Base-by-base conservation (phyloP, 2,329 filamentous ascomycete genomes). In the Aspergillus calidoustus region DNA sequence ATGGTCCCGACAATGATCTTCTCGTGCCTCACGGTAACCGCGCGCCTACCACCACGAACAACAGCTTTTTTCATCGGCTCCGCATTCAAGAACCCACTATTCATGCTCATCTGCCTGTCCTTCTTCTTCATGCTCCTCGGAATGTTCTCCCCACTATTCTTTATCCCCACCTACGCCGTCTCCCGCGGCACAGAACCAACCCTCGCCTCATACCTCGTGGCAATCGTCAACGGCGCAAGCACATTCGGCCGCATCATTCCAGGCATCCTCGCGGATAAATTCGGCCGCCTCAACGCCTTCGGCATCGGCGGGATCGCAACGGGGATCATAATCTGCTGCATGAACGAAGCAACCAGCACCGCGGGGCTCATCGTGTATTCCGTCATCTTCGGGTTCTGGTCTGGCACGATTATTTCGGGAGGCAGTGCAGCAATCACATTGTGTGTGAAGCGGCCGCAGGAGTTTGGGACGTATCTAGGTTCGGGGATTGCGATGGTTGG, bases 1-100 rank as follows among this genome's bases (percentile, higher is more conserved):
- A 80, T 84, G 60, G 59, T 84, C 3, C 79, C 78, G 0, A 59
- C 82, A 6, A 64, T 84, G 31, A 44, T 70, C 5, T 79, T 85
- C 57, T 73, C 81, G 0, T 71, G 67, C 44, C 8, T 79, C 0
- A 64, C 57, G 0, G 57, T 72, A 7, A 64, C 52, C 1, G 31
- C 59, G 8, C 65, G 69, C 2, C 57, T 68, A 0, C 68, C 69
- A 2, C 67, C 69, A 8, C 54, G 64, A 3, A 58, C 47, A 28
- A 59, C 56, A 1, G 48, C 19, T 1, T 57, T 64, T 25, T 64
- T 59, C 48, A 54, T 60, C 3, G 41, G 50, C 2, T 13, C 46
- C 1, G 59, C 62, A 4, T 81, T 83, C 55, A 76, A 79, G 57
- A 75, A 78, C 3, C 1, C 82, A 80, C 67, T 83, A 82, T 64